Evolutionary conservation across 148 eudicot species (phyloP), one percentile per base, ranked within the genome.

Genomic region (Rhododendron ovatum): DNA sequence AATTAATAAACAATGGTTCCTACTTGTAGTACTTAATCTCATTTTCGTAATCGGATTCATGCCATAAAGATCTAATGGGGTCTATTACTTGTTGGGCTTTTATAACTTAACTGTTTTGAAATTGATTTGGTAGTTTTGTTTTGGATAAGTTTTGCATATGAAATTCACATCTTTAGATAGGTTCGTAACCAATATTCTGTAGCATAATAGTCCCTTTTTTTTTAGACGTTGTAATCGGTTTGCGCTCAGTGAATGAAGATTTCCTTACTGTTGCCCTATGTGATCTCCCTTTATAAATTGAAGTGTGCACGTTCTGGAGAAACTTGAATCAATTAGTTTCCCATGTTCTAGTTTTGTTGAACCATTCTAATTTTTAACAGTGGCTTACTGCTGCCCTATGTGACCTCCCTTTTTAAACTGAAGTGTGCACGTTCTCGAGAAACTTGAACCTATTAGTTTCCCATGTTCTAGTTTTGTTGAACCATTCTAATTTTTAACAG

Each of bases 401-500:
- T 80, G 63, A 30, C 51, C 18, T 80, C 7, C 4, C 39, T 48
- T 80, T 48, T 79, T 1, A 22, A n/a, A 45, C 26, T 79, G 37
- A 76, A 76, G n/a, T 76, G 50, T 76, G 11, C 18, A 15, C 0
- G 45, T 20, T 76, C 50, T 2, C 24, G 22, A 57, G 10, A 55
- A 76, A 18, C 26, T 15, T 41, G 7, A 1, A n/a, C 22, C 5
- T 26, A 26, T 84, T 33, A 67, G 30, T 33, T 71, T 71, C 37
- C 18, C 76, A 1, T 65, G 41, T 83, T 47, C 28, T 55, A 45
- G 78, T 50, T 75, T 78, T 86, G 76, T 81, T 83, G 86, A 47
- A 79, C 84, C 82, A 79, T 78, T 86, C 20, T 85, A 12, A 41
- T 87, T 81, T 61, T 61, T 24, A 43, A 43, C 90, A 96, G 99